Base-by-base conservation (phyloP, 2,329 filamentous ascomycete species). In the Beauveria brongniartii region DNA sequence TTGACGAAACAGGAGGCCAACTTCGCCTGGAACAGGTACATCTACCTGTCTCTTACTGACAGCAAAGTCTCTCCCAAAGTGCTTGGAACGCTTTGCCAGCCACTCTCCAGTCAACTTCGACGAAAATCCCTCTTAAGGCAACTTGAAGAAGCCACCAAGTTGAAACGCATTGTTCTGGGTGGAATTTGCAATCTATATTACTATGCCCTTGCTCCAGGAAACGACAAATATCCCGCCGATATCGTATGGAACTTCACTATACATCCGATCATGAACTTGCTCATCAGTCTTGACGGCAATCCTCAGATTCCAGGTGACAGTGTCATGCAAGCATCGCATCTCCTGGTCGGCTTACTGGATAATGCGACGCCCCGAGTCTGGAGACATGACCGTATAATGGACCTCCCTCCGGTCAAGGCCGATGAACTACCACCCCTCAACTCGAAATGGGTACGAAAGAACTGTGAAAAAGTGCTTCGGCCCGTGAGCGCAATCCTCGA, bases 361-460 rank as follows among this genome's bases (percentile, higher is more conserved):
- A 78, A 79, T 44, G 82, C 76, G 62, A 77, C 79, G 10, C 74
- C 78, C 53, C 73, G 86, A 63, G 72, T 87, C 4, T 97, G 92
- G 91, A 87, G 84, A 59, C 86, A 90, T 65, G 85, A 89, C 64
- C 86, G 87, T 56, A 87, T 90, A 10, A 79, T 85, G 62, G 83
- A 88, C 22, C 73, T 75, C 18, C 76, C 82, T 3, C 73, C 86
- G 37, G 75, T 85, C 58, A 82, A 79, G 56, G 80, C 87, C 0
- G 84, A 87, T n/a, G 91, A 97, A 63, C 78, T 99, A n/a, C 90
- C 92, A 6, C 78, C 87, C 7, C 77, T 97, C 7, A 92, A 97
- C 68, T 80, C 89, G 5, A 91, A 89, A 77, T 99, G 94, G 94
- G 80, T 95, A 14, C 84, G 93, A 58, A 87, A 84, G 62, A 91